A percentile compares a stretch with the other conserved stretches of the same genome.
Conservation (phyloP, 2,329 filamentous ascomycete species). For the Monosporascus sp. region DNA sequence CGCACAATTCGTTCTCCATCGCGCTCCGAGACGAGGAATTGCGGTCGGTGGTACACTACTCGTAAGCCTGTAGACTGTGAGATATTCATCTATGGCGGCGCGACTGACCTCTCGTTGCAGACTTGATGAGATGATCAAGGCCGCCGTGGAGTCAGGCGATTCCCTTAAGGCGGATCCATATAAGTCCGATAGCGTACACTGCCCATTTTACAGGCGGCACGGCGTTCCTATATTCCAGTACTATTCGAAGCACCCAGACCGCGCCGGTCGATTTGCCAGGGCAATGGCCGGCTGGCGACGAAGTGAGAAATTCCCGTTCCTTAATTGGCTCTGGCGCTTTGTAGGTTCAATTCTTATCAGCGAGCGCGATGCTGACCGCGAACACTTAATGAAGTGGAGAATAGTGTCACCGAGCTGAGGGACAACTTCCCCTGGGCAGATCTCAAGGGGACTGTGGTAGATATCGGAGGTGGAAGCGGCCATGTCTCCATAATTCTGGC, state of each 20-base stretch:
- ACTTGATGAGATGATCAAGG: constrained; percentile 23
- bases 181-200: constrained; percentile 10
- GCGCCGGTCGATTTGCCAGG: constrained; percentile 7
- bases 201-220: constrained; percentile 12
- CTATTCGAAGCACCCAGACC: constrained; percentile 8
- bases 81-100: too few species aligned
- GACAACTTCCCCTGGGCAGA: constrained; percentile 12
- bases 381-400: constrained; percentile 8
- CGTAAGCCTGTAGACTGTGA: too few species aligned
- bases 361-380: too few species aligned
- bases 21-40: constrained; percentile 11
- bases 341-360: too few species aligned
- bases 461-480: constrained; percentile 22
- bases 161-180: constrained; percentile 13
- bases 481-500: constrained; percentile 12
- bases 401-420: constrained; percentile 7
- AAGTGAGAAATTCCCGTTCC: too few species aligned
- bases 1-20: constrained; percentile 12
- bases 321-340: too few species aligned
- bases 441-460: constrained; percentile 16
- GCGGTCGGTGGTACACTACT: constrained; percentile 10
- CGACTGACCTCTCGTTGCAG: neutral
- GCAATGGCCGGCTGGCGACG: constrained; percentile 10
- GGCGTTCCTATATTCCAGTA: constrained; percentile 13
- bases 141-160: constrained; percentile 8